phyloP scores from a whole-genome alignment of 345 rosid genomes.

The Euphorbia lathyris region DNA sequence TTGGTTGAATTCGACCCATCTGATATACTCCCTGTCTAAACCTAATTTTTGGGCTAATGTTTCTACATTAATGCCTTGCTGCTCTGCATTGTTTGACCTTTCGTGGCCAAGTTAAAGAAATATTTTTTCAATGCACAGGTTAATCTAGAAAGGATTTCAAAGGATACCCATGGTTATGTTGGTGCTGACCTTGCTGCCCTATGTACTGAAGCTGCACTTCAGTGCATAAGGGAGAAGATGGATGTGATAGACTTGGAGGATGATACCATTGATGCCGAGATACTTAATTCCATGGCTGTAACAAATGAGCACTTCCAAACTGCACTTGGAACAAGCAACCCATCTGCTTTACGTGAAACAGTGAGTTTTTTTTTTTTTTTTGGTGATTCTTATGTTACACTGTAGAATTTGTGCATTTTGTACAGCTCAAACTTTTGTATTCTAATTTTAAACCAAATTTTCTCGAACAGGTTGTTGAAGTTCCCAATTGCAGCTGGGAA shows the following conservation, averaged over 20 bases:
- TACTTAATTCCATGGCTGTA: constrained; percentile 69
- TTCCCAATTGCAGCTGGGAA: constrained; percentile 66
- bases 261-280: constrained; percentile 62
- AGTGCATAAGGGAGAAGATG: constrained; percentile 74
- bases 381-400: not conserved
- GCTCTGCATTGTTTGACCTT: not conserved
- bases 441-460: constrained; percentile 12
- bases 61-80: not conserved
- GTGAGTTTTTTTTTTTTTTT: constrained; percentile 34
- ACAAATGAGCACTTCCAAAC: constrained; percentile 63
- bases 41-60: not conserved
- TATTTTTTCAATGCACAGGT: constrained; percentile 25
- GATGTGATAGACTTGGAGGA: constrained; percentile 72
- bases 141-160: constrained; percentile 57
- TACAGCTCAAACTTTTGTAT: not conserved
- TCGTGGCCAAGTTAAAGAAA: not conserved
- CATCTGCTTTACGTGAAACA: constrained; percentile 70
- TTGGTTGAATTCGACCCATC: not conserved
- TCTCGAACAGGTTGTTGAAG: constrained; percentile 54
- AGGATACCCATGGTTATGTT: constrained; percentile 63
- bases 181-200: constrained; percentile 74
- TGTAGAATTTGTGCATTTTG: not conserved
- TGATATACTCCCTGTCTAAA: not conserved
- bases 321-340: constrained; percentile 69
- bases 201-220: constrained; percentile 72